Base-by-base conservation (phyloP, 192 early-diverging fungal species). In the Paraglomus brasilianum region DNA sequence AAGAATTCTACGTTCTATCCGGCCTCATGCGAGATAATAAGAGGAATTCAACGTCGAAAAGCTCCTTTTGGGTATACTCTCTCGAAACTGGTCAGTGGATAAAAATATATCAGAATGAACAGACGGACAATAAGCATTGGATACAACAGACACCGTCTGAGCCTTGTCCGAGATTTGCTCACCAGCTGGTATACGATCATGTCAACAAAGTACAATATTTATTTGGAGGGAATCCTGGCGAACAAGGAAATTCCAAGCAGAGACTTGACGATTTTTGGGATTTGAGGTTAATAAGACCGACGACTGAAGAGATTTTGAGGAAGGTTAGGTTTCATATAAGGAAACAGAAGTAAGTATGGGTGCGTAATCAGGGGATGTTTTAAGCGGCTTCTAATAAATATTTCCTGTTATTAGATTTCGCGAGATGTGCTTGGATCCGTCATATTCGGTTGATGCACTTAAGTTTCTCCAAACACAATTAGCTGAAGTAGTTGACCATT, bases 191-290 rank as follows among this genome's bases (percentile, higher is more conserved):
- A 8, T 98, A 95, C 77, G 90, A 98, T 71, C 73, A 72, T 6
- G 73, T 72, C 17, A 80, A 82, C 8, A 84, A 86, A 56, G 76
- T 77, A 5, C 95, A 98, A 66, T 93, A 90, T 75, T 71, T 98
- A 71, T 98, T 98, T 85, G 96, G 96, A 9, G 96, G 96, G 36
- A 98, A 95, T 64, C 92, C 94, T 5, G 92, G 92, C 5, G 90
- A 92, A 40, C 70, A 62, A 14, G 77, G 70, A 21, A 80, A 85
- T 64, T 30, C 24, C 19, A 74, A 78, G 17, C 78, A 89, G 55
- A 77, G 92, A 30, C 72, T 94, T 9, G 87, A 93, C 67, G 92
- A 94, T 72, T 90, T 94, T 73, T 94, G 92, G 92, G 85, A 92
- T 69, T 77, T 94, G 24, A 68, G 72, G 42, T 78, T 94, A 43